A percentile compares a stretch with the other conserved stretches of the same genome.
Conservation (phyloP, 331 rosid genomes). For the Pyrus hybrid region DNA sequence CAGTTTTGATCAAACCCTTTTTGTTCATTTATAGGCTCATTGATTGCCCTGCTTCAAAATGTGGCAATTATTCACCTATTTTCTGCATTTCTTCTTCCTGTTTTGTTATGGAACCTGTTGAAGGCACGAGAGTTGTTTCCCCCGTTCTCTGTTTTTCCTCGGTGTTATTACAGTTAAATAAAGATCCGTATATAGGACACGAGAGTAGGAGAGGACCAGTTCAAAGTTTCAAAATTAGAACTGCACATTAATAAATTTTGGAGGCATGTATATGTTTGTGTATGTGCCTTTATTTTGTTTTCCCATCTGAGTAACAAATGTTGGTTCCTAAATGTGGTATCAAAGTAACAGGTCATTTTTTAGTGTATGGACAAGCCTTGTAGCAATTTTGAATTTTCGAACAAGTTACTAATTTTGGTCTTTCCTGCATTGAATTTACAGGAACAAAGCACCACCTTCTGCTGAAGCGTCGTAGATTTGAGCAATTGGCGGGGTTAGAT, state of each 20-base stretch:
- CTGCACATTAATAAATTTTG: not conserved
- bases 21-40: not conserved
- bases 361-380: not conserved
- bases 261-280: not conserved
- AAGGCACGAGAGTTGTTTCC: not conserved
- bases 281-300: not conserved
- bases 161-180: not conserved
- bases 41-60: not conserved
- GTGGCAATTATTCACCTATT: not conserved
- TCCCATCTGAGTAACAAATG: not conserved
- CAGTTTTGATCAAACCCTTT: not conserved
- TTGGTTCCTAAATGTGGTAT: not conserved
- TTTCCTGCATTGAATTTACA: slow-evolving; percentile 25
- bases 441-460: slow-evolving; percentile 73
- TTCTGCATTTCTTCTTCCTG: not conserved
- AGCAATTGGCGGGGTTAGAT: slow-evolving; percentile 76
- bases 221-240: not conserved
- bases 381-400: not conserved
- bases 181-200: not conserved
- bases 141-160: not conserved
- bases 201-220: not conserved
- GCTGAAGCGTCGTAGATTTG: slow-evolving; percentile 72
- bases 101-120: not conserved
- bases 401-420: not conserved
- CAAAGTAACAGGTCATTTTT: not conserved